phyloP scores from a whole-genome alignment of 1,284 basidiomycete genomes.

The Microbotryomycetes sp. region DNA sequence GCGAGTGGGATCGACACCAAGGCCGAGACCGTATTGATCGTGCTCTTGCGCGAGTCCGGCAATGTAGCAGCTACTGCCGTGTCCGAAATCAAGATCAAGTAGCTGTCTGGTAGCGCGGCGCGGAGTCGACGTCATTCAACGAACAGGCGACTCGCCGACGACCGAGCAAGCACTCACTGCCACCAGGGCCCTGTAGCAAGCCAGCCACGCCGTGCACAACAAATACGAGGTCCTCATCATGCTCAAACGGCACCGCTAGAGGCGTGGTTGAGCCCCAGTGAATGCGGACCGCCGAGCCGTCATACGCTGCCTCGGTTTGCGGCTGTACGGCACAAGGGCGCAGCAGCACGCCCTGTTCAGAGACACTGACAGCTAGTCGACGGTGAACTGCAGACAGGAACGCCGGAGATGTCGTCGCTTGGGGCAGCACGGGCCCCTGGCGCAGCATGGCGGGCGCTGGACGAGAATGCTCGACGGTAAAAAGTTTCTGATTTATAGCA shows the following conservation, averaged over 20 bases:
- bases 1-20: conserved; percentile 23
- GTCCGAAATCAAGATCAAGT: conserved; percentile 14
- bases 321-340: conserved; percentile 3
- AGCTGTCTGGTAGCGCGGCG: conserved; percentile 33
- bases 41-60: conserved; percentile 8
- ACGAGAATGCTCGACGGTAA: no score
- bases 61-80: conserved; percentile 13
- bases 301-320: neutral
- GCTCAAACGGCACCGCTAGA: conserved; percentile 21
- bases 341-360: conserved; percentile 3
- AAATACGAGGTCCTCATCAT: conserved; percentile 6
- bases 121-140: conserved; percentile 37
- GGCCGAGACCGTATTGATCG: conserved; percentile 4
- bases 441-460: neutral
- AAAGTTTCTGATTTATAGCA: no score
- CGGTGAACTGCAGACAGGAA: conserved; percentile 3
- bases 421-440: neutral
- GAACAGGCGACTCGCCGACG: conserved; percentile 32
- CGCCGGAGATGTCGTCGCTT: conserved; percentile 1
- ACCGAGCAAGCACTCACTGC: conserved; percentile 48
- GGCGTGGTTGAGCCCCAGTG: conserved; percentile 8
- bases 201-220: conserved; percentile 27
- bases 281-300: conserved; percentile 2
- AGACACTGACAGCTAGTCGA: conserved; percentile 1
- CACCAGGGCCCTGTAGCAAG: conserved; percentile 44